Base-by-base conservation (phyloP, 2,329 filamentous ascomycete species). In the Blastomyces gilchristii region DNA sequence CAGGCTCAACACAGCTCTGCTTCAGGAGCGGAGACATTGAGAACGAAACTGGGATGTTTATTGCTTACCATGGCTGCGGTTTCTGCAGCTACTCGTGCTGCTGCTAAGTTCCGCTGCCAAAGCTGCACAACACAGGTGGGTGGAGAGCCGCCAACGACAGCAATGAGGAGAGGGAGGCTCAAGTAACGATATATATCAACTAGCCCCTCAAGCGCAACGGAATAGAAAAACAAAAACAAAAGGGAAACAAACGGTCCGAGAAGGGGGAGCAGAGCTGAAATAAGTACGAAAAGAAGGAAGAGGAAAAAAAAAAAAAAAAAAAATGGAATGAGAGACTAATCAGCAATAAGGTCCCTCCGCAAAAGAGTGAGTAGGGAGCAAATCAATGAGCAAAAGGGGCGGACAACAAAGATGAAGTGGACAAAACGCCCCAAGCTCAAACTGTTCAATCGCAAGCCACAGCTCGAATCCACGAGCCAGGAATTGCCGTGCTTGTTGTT, bases 311-410 rank as follows among this genome's bases (percentile, higher is more conserved):
- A 58, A 45, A 54, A 31, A n/a, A 57, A 61, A 16, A 64, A 41
- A 43, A 60, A 61, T 50, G 31, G 52, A 60, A 63, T 9, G 34
- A 43, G 58, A 31, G 52, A 60, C 61, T 54, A 57, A 49, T 62
- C 4, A 34, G 31, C 61, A 63, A 45, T 45, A 34, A 62, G 58
- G 58, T 62, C 43, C 31, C 31, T 37, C 34, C 34, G 34, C 34
- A 37, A 63, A 58, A 60, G 28, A 63, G 25, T 14, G 39, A n/a
- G 37, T n/a, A 28, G 31, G 18, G 11, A 58, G 54, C 34, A 61
- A 64, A 49, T 8, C 45, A 50, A 50, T 22, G 63, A 63, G 52
- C 66, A 65, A 67, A 64, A 60, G 63, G 63, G 56, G 63, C 56
- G 65, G 67, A 18, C 25, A 41, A 52, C 37, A 16, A 37, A 39